A percentile compares a stretch with the other conserved stretches of the same genome.
Conservation (phyloP, 768 basidiomycete genomes). For the Tricholoma furcatifolium region DNA sequence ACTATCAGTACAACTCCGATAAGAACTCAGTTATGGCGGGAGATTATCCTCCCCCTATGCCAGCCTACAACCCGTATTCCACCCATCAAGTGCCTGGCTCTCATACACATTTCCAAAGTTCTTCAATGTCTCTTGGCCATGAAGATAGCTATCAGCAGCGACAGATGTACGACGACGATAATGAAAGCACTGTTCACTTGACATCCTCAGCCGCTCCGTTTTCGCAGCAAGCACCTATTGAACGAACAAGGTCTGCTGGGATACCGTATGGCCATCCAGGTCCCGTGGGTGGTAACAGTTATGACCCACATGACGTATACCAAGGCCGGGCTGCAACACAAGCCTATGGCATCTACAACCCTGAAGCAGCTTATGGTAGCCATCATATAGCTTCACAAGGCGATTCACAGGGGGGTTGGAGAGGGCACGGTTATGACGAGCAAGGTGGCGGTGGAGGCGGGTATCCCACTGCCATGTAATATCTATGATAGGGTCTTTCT, state of each 20-base stretch:
- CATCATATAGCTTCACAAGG: slow-evolving; percentile 16
- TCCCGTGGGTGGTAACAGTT: slow-evolving; percentile 27
- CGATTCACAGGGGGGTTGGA: slow-evolving; percentile 15
- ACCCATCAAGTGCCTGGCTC: slow-evolving; percentile 49
- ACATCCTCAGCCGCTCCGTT: slow-evolving; percentile 59
- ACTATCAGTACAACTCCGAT: slow-evolving; percentile 56
- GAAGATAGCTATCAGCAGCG: slow-evolving; percentile 48
- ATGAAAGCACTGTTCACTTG: slow-evolving; percentile 63
- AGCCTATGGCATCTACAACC: slow-evolving; percentile 3
- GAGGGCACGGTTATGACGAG: slow-evolving; percentile 31
- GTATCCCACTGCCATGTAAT: slow-evolving; percentile 28
- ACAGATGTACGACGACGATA: slow-evolving; percentile 61
- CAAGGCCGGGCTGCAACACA: slow-evolving; percentile 38
- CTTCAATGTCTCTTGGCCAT: slow-evolving; percentile 51
- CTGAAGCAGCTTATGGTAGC: slow-evolving; percentile 19
- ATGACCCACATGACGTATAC: slow-evolving; percentile 56
- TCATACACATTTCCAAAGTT: slow-evolving; percentile 58
- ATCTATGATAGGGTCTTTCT: neutral
- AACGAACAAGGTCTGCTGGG: slow-evolving; percentile 24
- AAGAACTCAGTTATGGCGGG: slow-evolving; percentile 37
- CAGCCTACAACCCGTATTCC: slow-evolving; percentile 70
- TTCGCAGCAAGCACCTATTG: slow-evolving; percentile 39
- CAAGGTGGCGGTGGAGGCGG: slow-evolving; percentile 26
- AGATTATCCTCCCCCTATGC: slow-evolving; percentile 72
- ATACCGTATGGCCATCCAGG: slow-evolving; percentile 16